These are phyloP conservation scores for Cyberlindnera euphorbiae DNA, from an alignment of 805 yeast species.

Conservation along the genomic window DNA sequence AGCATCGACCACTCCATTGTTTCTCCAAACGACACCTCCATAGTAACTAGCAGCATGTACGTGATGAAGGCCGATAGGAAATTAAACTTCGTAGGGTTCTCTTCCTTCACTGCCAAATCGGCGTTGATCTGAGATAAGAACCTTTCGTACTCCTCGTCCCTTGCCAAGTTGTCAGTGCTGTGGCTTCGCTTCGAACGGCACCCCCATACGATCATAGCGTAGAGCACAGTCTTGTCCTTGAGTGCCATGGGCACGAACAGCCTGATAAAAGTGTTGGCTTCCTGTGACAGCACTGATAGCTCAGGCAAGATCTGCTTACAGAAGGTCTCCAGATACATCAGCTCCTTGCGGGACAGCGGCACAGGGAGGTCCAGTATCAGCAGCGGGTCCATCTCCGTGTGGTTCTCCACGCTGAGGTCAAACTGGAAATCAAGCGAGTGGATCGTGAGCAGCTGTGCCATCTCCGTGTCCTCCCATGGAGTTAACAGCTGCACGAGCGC, in stretches of 20 bases:
- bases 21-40: constrained; percentile 24
- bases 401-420: constrained; percentile 20
- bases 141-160: constrained; percentile 15
- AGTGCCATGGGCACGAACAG: constrained; percentile 43
- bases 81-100: constrained; percentile 16
- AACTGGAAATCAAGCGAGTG: constrained; percentile 6
- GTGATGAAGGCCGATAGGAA: constrained; percentile 16
- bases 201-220: constrained; percentile 51
- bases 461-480: constrained; percentile 12
- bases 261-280: constrained; percentile 40
- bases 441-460: constrained; percentile 3
- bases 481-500: constrained; percentile 7
- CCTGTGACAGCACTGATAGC: constrained; percentile 36
- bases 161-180: constrained; percentile 9
- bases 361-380: constrained; percentile 18
- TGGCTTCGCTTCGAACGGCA: constrained; percentile 23
- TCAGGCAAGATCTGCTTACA: constrained; percentile 38
- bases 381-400: background rate
- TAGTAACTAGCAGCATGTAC: constrained; percentile 20
- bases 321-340: constrained; percentile 38
- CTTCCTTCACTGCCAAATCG: constrained; percentile 23
- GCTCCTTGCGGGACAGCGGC: constrained; percentile 34
- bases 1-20: constrained; percentile 19
- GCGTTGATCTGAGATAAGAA: constrained; percentile 7
- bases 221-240: constrained; percentile 37